Base-by-base conservation (phyloP, 2,329 filamentous ascomycete species). In the Alternaria panax region DNA sequence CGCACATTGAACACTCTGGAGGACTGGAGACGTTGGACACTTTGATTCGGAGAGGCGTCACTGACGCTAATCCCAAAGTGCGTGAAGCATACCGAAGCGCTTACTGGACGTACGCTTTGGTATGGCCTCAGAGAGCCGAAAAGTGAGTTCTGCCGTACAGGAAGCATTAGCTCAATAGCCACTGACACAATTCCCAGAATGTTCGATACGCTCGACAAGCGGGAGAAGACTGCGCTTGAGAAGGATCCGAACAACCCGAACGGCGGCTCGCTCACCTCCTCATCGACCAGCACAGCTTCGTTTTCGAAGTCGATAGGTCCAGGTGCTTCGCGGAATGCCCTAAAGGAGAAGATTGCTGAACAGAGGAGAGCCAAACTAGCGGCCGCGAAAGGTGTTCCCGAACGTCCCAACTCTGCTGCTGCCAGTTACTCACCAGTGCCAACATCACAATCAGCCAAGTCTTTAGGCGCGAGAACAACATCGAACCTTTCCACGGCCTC, bases 21-120 rank as follows among this genome's bases (percentile, higher is more conserved):
- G 92, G 93, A 4, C 80, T 96, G 20, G 93, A 97, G 12, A 72
- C 92, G 27, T 86, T 96, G 14, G 92, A 96, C 66, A 96, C 96
- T 78, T 92, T 90, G 67, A 87, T 99, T 72, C 93, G 90, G 77
- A 96, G 93, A 75, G 92, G 94, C 0, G 84, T 99, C n/a, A 84
- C 84, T 22, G 95, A 99, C 80, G 85, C 94, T 12, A 97, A 98
- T 72, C 93, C 93, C 7, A 91, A 90, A 28, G 94, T 98, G 45
- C 88, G 95, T 70, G 93, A 97, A 78, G 89, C 88, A 64, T 94
- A 91, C 84, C 88, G 95, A 68, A 86, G 87, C 36, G 92, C 92
- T 0, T 99, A 92, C 77, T 99, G 95, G 95, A 83, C 83, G 0
- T 97, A 93, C 75, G 87, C 88, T 59, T 82, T 82, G 32, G 84